These are phyloP conservation scores for Hibiscus mutabilis DNA, from an alignment of 345 rosid species.

Conservation along the genomic window DNA sequence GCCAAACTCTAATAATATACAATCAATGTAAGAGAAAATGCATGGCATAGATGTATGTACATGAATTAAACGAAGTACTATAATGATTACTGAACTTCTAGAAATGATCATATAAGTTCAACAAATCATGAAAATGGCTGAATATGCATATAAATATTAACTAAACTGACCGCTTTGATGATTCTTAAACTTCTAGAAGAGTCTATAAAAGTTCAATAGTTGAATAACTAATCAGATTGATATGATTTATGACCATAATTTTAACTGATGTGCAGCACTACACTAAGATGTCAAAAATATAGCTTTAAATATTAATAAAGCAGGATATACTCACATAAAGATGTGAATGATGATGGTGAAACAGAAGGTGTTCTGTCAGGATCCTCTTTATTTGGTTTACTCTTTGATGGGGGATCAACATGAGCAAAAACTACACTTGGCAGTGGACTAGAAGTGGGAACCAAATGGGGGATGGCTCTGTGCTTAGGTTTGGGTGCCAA, in stretches of 20 bases:
- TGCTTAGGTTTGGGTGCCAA: conserved; percentile 26
- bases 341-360: conserved; percentile 35
- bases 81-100: background rate
- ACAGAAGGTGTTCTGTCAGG: conserved; percentile 21
- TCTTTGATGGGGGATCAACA: conserved; percentile 47
- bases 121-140: background rate
- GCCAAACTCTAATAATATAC: background rate
- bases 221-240: background rate
- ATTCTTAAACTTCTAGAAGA: background rate
- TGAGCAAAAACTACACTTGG: conserved; percentile 55
- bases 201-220: background rate
- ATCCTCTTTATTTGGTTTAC: conserved; percentile 27
- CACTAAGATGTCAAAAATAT: conserved; percentile 18
- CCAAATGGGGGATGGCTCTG: conserved; percentile 16
- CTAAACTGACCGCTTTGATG: background rate
- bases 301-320: background rate
- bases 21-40: background rate
- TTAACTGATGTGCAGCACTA: conserved; percentile 12
- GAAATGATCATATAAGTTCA: background rate
- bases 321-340: conserved; percentile 50
- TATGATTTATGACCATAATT: background rate
- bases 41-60: background rate
- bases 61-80: background rate
- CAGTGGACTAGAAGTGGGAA: conserved; percentile 56
- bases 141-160: background rate